Base-by-base conservation (phyloP, 257 asterid species). In the Solanum commersonii region DNA sequence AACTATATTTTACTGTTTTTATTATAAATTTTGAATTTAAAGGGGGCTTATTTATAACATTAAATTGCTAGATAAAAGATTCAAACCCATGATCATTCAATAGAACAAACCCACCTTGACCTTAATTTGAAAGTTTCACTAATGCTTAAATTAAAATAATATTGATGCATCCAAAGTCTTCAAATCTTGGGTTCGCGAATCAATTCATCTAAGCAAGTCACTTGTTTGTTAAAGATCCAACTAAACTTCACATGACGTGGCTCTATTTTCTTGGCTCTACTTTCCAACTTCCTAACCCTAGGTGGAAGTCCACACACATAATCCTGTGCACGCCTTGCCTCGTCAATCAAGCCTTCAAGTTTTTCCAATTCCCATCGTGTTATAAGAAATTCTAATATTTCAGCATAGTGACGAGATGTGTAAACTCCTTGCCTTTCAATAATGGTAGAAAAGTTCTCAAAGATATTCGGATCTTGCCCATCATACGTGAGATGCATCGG, bases 401-500 rank as follows among this genome's bases (percentile, higher is more conserved):
- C 88, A 20, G 90, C 92, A 52, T 88, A 92, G 44, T 92, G 90
- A 2, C 71, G 5, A 2, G 73, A 35, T 10, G 90, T 89, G 38
- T 89, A 90, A 15, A 90, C 88, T 18, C 91, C 88, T 2, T 84
- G 49, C 12, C 83, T 59, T 6, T 88, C 85, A 2, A 87, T 67
- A 76, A 92, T 23, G 16, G 77, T 29, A 0, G 93, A 71, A 65
- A 88, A 92, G 84, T 88, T 89, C 27, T 86, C 87, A 46, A 86
- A 92, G 3, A 92, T 71, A n/a, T 78, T 33, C 8, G 88, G 85
- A 87, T 89, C 90, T 34, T 34, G 73, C 2, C 93, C 91, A 18
- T 90, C 94, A 60, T 84, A 60, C 93, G 90, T 89, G 10, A 90
- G 83, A 37, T 92, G 90, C 34, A 88, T 87, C 16, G 93, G 91